Conservation (phyloP, 768 basidiomycete genomes). For the Termitomyces sp. region DNA sequence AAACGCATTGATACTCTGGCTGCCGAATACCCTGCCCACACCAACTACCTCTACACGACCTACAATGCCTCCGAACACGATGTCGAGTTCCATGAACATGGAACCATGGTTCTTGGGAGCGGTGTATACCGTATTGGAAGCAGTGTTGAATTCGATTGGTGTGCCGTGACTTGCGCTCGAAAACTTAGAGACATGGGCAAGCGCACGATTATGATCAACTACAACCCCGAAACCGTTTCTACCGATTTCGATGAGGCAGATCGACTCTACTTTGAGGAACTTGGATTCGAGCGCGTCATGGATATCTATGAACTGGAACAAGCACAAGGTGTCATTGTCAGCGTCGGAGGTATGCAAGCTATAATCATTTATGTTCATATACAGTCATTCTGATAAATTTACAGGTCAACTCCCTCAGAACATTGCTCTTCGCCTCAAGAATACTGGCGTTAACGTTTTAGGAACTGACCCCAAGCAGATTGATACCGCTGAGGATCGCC, state of each 20-base stretch:
- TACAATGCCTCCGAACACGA: conserved; percentile 97
- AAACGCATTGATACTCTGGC: conserved; percentile 99
- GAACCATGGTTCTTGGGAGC: conserved; percentile 98
- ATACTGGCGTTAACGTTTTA: conserved; percentile 86
- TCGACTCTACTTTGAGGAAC: conserved; percentile 95
- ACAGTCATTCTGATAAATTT: neutral
- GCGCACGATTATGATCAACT: conserved; percentile 98
- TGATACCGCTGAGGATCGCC: conserved; percentile 96
- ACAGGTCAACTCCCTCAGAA: conserved; percentile 96
- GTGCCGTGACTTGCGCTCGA: conserved; percentile 97
- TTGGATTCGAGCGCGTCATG: conserved; percentile 98
- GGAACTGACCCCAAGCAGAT: conserved; percentile 95
- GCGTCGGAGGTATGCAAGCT: conserved; percentile 81
- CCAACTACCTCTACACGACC: conserved; percentile 99
- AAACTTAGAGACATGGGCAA: conserved; percentile 89
- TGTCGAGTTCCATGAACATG: conserved; percentile 91
- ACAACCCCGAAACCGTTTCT: conserved; percentile 98
- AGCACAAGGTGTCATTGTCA: conserved; percentile 91
- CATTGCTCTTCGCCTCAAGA: conserved; percentile 92
- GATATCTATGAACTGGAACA: conserved; percentile 97
- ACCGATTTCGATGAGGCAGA: conserved; percentile 99
- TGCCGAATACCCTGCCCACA: conserved; percentile 97
- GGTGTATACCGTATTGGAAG: conserved; percentile 98
- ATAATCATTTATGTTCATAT: too few relatives aligned
- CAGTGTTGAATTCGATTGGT: conserved; percentile 99